These are phyloP conservation scores for Tylopilus sp. DNA, from an alignment of 768 basidiomycete genomes.

Conservation along the genomic window DNA sequence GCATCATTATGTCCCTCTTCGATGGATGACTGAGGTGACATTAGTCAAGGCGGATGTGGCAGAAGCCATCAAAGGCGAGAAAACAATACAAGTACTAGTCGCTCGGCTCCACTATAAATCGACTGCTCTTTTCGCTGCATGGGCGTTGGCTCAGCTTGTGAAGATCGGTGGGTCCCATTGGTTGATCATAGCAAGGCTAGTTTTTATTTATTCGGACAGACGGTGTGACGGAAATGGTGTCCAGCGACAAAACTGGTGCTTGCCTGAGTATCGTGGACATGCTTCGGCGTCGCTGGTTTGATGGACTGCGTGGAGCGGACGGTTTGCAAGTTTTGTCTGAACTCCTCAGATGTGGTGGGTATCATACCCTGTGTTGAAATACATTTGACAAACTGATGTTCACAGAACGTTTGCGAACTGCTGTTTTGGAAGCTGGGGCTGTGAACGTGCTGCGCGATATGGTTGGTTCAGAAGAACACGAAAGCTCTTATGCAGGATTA, in stretches of 20 bases:
- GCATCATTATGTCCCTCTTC: neutral
- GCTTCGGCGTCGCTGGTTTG: slow-evolving; percentile 28
- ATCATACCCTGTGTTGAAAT: too few species aligned
- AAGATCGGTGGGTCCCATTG: slow-evolving; percentile 17
- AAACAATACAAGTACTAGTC: slow-evolving; percentile 17
- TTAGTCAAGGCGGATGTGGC: slow-evolving; percentile 10
- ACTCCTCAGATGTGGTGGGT: slow-evolving; percentile 23
- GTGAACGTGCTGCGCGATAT: slow-evolving; percentile 15
- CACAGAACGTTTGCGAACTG: slow-evolving; percentile 15
- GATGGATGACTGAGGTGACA: neutral
- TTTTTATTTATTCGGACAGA: slow-evolving; percentile 8
- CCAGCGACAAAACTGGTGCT: slow-evolving; percentile 1
- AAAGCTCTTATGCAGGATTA: slow-evolving; percentile 15
- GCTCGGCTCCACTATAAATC: slow-evolving; percentile 13
- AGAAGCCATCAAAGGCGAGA: slow-evolving; percentile 11
- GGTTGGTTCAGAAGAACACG: slow-evolving; percentile 7
- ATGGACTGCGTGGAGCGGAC: slow-evolving; percentile 25
- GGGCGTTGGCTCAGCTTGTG: slow-evolving; percentile 13
- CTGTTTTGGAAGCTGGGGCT: slow-evolving; percentile 12
- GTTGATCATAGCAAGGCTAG: neutral
- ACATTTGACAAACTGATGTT: neutral
- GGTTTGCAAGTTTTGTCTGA: slow-evolving; percentile 17
- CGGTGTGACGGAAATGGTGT: slow-evolving; percentile 11
- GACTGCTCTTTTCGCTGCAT: slow-evolving; percentile 20
- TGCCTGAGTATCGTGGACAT: slow-evolving; percentile 14